Evolutionary conservation across 1,284 basidiomycete species (phyloP), one percentile per base, ranked within the genome.

Genomic region (Rhodofomes roseus): DNA sequence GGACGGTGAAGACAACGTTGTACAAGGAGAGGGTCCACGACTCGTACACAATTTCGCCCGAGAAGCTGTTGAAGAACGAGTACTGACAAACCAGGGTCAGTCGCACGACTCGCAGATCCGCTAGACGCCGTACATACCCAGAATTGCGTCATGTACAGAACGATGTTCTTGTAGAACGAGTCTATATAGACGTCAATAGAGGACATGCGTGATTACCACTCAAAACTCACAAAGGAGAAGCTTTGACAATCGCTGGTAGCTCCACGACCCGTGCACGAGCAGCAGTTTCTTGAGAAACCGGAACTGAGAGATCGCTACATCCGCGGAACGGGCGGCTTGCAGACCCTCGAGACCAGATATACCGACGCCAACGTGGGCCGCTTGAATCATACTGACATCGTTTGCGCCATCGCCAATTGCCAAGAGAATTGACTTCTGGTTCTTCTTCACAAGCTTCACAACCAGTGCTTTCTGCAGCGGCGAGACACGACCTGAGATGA

Each of bases 321-420:
- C 96, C 18, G 97, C 94, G 14, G 94, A 95, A 54, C 96, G 86
- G 41, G 97, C 97, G 37, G 96, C 96, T 87, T 98, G 96, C 4
- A 99, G 79, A 74, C 97, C 96, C 89, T 99, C 97, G 20, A 98
- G 93, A 60, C 97, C 97, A 58, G 95, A 97, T 61, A 99, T 99
- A 67, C 97, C 97, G 57, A 99, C 91, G 39, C 97, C 97, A 53
- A 99, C 95, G 74, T 98, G 95, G 0, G 96, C 96, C 16, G 96
- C 95, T 71, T 96, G 95, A 58, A 96, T 96, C 94, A 96, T 96
- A 72, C 91, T 92, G 61, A 96, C 94, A 74, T 98, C 96, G 73
- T 98, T 98, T 1, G 96, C 96, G 55, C 96, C 96, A 67, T 98
- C 96, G 16, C 96, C 96, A 61, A 99, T 99, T 0, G 96, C 96